Base-by-base conservation (phyloP, 805 yeast species). In the Saccharomycopsis schoenii region DNA sequence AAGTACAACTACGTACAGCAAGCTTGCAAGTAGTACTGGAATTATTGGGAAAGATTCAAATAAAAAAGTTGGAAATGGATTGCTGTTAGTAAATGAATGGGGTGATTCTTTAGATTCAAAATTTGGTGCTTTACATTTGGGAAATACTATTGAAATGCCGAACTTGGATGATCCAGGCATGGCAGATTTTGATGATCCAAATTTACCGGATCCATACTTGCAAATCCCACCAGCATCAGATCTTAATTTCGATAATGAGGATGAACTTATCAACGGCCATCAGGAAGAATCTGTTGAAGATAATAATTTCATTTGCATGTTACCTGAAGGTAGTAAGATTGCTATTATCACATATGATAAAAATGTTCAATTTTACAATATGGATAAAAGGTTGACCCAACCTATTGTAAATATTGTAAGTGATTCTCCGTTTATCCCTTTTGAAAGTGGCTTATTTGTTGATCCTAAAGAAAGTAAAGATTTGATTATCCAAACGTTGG, bases 391-490 rank as follows among this genome's bases (percentile, higher is more conserved):
- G 2, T 74, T 83, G 41, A 83, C 82, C 17, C 78, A 81, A 55
- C 79, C 90, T 2, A 80, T 79, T 54, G 78, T 85, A 60, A 76
- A 82, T 40, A 76, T 88, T 9, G 81, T 88, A 24, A 76, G 84
- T 10, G 97, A 91, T 68, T 92, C 87, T 50, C 87, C 92, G 4
- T 90, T 91, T 66, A 74, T 91, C n/a, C 98, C 98, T 2, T 78
- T 91, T 64, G 75, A 75, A 61, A 78, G 77, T 1, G 97, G 97
- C 0, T 72, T 91, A 37, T 91, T 91, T 71, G 96, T 83, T 8
- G 90, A 88, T 65, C 91, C 97, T 0, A 74, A 73, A 8, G 90
- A 85, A 59, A 80, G 90, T 14, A 76, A 83, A 60, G 70, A 72
- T 56, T 81, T 81, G 12, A 85, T 93, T 61, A 88, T 86, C 50